These are phyloP conservation scores for Tetraselmis striata DNA, from an alignment of 139 green algal species.

Conservation along the genomic window DNA sequence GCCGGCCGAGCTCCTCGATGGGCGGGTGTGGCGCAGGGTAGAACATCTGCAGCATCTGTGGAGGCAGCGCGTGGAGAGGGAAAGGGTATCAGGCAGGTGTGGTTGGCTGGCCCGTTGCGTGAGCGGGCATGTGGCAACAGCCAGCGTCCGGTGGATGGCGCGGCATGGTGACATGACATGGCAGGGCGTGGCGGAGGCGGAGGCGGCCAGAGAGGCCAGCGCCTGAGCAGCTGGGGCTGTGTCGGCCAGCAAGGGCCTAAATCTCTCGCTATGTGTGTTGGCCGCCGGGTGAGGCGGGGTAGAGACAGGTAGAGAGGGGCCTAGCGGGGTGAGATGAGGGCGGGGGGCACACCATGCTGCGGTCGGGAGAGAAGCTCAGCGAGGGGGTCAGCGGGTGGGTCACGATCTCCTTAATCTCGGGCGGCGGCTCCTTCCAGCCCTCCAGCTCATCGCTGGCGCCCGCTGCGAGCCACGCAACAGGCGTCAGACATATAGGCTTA, in stretches of 20 bases:
- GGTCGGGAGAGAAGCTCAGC: conserved; percentile 84
- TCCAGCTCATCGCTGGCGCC: not conserved
- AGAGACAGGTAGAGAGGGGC: not conserved
- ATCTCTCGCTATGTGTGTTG: too few species aligned
- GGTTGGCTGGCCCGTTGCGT: not conserved
- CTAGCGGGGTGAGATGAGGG: not conserved
- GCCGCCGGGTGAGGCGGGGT: too few species aligned
- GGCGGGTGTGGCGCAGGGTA: conserved; percentile 72
- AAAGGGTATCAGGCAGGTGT: not conserved
- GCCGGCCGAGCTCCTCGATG: conserved; percentile 79
- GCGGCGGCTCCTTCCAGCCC: conserved; percentile 74
- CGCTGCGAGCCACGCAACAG: not conserved
- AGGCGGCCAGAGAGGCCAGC: too few species aligned
- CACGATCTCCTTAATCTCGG: conserved; percentile 84
- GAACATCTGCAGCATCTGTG: conserved; percentile 72
- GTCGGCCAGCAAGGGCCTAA: too few species aligned
- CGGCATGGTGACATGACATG: too few species aligned
- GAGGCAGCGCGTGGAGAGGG: not conserved
- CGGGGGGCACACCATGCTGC: conserved; percentile 34
- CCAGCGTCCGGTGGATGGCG: too few species aligned
- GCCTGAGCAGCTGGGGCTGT: too few species aligned
- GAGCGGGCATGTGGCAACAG: too few species aligned
- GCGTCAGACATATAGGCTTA: too few species aligned
- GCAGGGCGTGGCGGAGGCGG: not conserved
- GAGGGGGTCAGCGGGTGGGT: conserved; percentile 68